phyloP scores from a whole-genome alignment of 176 grass and related monocot species.

The Phyllostachys edulis region DNA sequence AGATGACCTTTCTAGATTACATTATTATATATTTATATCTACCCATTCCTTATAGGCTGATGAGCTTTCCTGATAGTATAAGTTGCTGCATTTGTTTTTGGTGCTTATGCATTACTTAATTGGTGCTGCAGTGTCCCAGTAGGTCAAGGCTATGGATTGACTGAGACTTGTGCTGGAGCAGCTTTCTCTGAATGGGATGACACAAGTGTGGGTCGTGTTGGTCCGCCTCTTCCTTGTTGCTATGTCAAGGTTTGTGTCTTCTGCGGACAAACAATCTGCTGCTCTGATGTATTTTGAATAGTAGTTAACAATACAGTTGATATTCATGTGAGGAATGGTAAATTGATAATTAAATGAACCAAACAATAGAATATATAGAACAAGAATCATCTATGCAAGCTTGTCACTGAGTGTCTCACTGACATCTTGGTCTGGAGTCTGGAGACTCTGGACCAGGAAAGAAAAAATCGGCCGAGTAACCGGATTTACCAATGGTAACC shows the following conservation, averaged over 20 bases:
- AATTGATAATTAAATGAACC: not conserved
- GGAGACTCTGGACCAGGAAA: too few relatives aligned
- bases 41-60: not conserved
- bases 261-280: not conserved
- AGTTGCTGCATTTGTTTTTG: slow-evolving; percentile 3
- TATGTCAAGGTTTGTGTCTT: slow-evolving; percentile 67
- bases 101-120: slow-evolving; percentile 18
- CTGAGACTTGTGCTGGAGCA: slow-evolving; percentile 86
- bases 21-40: not conserved
- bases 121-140: slow-evolving; percentile 63
- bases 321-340: slow-evolving; percentile 13
- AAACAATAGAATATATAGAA: not conserved
- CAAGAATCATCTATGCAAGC: not conserved
- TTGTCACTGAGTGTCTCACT: not conserved
- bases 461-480: too few relatives aligned
- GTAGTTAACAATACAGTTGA: not conserved
- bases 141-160: slow-evolving; percentile 93
- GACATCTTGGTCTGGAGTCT: not conserved
- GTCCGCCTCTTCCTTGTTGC: slow-evolving; percentile 81
- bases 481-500: too few relatives aligned
- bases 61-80: not conserved
- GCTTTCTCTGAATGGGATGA: slow-evolving; percentile 78
- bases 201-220: slow-evolving; percentile 64
- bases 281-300: not conserved
- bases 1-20: not conserved